Evolutionary conservation across 495 filamentous ascomycete genomes (phyloP).

Genomic region (Aeminium ludgeri): DNA sequence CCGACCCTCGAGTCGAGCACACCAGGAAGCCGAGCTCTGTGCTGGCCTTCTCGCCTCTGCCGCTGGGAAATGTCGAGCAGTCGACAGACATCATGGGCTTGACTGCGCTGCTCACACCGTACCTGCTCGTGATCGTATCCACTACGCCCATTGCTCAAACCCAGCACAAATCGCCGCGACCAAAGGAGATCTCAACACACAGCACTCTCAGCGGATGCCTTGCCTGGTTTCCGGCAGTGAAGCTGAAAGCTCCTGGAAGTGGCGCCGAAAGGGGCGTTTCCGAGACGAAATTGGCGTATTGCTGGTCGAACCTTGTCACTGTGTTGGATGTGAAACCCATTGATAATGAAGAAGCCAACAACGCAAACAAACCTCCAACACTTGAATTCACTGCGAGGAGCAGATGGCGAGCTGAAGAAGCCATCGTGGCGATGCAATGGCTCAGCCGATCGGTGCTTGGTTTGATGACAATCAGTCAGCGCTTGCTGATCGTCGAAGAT

Average conservation of each 20-base stretch:
- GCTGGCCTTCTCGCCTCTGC: slow-evolving; percentile 76
- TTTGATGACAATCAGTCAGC: slow-evolving; percentile 81
- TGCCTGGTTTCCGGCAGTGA: slow-evolving; percentile 94
- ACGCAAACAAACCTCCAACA: slow-evolving; percentile 50
- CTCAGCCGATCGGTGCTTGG: slow-evolving; percentile 83
- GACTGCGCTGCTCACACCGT: slow-evolving; percentile 90
- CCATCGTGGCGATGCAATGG: slow-evolving; percentile 95
- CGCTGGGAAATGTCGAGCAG: slow-evolving; percentile 80
- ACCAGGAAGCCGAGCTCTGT: slow-evolving; percentile 87
- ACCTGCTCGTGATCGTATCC: slow-evolving; percentile 87
- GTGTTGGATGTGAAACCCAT: slow-evolving; percentile 71
- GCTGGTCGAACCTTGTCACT: slow-evolving; percentile 92
- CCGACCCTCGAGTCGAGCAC: slow-evolving; percentile 34
- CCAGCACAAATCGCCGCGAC: slow-evolving; percentile 77
- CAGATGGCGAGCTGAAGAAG: slow-evolving; percentile 85
- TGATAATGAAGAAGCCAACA: slow-evolving; percentile 42
- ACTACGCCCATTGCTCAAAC: slow-evolving; percentile 92
- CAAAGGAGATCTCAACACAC: slow-evolving; percentile 78
- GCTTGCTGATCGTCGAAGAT: slow-evolving; percentile 84
- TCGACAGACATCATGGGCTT: slow-evolving; percentile 75
- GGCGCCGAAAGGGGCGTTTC: slow-evolving; percentile 36
- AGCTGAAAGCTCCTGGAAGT: slow-evolving; percentile 56
- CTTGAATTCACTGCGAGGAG: slow-evolving; percentile 69
- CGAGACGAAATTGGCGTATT: slow-evolving; percentile 83
- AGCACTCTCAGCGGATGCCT: slow-evolving; percentile 83